These are phyloP conservation scores for Jatropha podagrica DNA, from an alignment of 441 rosid species.

Conservation along the genomic window DNA sequence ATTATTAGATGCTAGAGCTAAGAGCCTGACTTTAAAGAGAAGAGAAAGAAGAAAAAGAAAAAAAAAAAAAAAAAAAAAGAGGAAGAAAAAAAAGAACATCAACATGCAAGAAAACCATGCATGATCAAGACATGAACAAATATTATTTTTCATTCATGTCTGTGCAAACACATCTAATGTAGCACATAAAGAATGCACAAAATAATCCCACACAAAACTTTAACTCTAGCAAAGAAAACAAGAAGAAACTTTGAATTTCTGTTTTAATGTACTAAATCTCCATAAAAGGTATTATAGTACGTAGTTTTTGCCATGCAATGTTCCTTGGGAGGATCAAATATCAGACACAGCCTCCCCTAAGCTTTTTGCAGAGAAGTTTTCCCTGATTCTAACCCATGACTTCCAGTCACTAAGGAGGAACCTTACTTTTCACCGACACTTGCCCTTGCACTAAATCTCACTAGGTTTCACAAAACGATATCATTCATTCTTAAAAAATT, in stretches of 20 bases:
- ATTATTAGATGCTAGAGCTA: not conserved
- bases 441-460: not conserved
- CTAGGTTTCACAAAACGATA: not conserved
- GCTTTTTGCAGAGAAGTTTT: not conserved
- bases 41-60: too few species aligned
- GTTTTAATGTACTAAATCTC: not conserved
- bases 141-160: constrained; percentile 7
- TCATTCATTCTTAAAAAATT: not conserved
- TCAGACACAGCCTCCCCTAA: not conserved
- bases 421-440: not conserved
- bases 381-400: not conserved
- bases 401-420: not conserved
- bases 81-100: not conserved
- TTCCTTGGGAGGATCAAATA: not conserved
- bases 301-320: not conserved
- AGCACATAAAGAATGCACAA: constrained; percentile 6
- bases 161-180: not conserved
- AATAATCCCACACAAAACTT: not conserved
- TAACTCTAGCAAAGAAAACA: constrained; percentile 1
- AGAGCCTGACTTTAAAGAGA: not conserved
- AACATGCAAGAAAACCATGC: not conserved
- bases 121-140: not conserved
- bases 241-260: not conserved
- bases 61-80: too few species aligned
- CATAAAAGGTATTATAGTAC: not conserved